Evolutionary conservation across 441 rosid species (phyloP), one percentile per base, ranked within the genome.

Genomic region (Aquilaria agallochum): DNA sequence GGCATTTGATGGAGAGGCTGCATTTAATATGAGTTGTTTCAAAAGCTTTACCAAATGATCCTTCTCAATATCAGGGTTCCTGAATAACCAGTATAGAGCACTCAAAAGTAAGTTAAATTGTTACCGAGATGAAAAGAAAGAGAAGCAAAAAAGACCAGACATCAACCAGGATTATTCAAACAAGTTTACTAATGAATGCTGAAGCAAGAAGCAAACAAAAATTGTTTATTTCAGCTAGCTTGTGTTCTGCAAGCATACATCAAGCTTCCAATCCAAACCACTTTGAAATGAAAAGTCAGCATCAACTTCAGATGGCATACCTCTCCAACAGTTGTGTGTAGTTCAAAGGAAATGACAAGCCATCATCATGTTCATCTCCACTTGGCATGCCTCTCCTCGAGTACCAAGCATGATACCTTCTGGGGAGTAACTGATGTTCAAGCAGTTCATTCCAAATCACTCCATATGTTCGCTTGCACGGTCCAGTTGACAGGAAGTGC

Each of bases 341-440:
- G 69, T 79, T 82, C 60, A 93, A 69, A 7, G 98, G 98, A 68
- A 84, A 90, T 50, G 98, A 93, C 55, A 64, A 53, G 72, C 95
- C 96, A 72, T 86, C 90, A 79, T 92, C 97, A 71, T 86, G 75
- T 71, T 81, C 96, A 66, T 83, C 82, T 56, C 88, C 83, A 59
- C 82, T 86, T 56, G 46, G 74, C 70, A 60, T 69, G 50, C 93
- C 96, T 67, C 61, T 78, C 80, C 99, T 86, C 20, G 98, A 86
- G 84, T 87, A 90, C 96, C 95, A 85, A 68, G 97, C 90, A 82
- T 93, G 99, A 73, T 86, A 96, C 78, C 98, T 90, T 83, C 97
- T 79, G 27, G 99, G 99, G 68, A 90, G 78, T 75, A 93, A 93
- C 71, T 93, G 92, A 70, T 90, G 88, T 58, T 93, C 96, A 62